phyloP scores from a whole-genome alignment of 2,329 filamentous ascomycete genomes.

The Grosmannia clavigera region DNA sequence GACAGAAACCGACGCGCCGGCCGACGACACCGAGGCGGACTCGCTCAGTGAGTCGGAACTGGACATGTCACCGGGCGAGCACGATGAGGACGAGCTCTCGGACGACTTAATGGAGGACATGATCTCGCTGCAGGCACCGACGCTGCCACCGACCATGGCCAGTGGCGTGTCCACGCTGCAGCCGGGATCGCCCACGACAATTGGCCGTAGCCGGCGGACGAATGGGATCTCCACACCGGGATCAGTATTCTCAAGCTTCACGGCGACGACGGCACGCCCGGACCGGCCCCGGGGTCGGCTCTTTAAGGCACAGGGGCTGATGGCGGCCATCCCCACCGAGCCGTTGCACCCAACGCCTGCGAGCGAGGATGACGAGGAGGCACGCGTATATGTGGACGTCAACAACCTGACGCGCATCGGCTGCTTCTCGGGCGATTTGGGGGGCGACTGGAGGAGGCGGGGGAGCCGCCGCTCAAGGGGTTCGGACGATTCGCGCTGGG shows the following conservation, averaged over 20 bases:
- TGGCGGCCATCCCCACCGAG: conserved; percentile 59
- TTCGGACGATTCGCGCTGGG: conserved; percentile 56
- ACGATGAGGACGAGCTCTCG: conserved; percentile 59
- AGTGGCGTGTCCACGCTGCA: conserved; percentile 71
- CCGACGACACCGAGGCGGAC: conserved; percentile 18
- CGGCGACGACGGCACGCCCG: conserved; percentile 66
- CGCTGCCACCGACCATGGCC: conserved; percentile 62
- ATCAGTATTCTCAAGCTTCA: conserved; percentile 82
- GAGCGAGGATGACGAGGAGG: conserved; percentile 71
- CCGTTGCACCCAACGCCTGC: conserved; percentile 73
- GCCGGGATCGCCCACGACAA: conserved; percentile 66
- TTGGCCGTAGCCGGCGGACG: conserved; percentile 49
- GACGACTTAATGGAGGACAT: conserved; percentile 90
- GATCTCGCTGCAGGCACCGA: conserved; percentile 76
- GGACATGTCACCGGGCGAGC: conserved; percentile 53
- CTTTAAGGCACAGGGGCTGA: conserved; percentile 71
- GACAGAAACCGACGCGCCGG: conserved; percentile 44
- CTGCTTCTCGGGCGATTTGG: conserved; percentile 96
- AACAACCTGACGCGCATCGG: conserved; percentile 76
- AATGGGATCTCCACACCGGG: conserved; percentile 73
- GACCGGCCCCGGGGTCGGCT: conserved; percentile 62
- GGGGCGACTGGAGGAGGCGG: conserved; percentile 70
- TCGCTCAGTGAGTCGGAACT: conserved; percentile 39
- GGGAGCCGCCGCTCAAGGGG: conserved; percentile 58
- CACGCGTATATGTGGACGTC: conserved; percentile 82